Evolutionary conservation across 495 filamentous ascomycete species (phyloP).

Genomic region (Friedmanniomyces simplex): DNA sequence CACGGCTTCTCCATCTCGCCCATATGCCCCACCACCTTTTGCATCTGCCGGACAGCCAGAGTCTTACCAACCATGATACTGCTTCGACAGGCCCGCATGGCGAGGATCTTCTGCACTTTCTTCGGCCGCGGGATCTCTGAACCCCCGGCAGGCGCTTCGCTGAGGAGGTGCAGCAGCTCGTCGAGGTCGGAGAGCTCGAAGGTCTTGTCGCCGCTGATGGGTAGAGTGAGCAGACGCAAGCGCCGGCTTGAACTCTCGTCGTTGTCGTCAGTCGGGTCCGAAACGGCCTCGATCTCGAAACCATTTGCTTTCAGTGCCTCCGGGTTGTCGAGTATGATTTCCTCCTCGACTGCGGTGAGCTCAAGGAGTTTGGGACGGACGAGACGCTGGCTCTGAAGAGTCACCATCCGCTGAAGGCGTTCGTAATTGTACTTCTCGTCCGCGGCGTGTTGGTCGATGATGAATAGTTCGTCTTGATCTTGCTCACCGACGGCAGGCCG

Average conservation of each 20-base stretch:
- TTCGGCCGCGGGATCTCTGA: constrained; percentile 57
- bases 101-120: constrained; percentile 85
- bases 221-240: constrained; percentile 65
- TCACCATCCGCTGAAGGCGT: constrained; percentile 72
- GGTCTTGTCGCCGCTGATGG: constrained; percentile 73
- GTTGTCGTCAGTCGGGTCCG: constrained; percentile 19
- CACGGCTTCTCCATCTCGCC: constrained; percentile 94
- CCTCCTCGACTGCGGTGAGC: constrained; percentile 91
- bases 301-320: constrained; percentile 70
- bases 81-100: constrained; percentile 86
- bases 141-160: constrained; percentile 40
- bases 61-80: constrained; percentile 94
- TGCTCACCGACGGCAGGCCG: constrained; percentile 34
- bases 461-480: constrained; percentile 68
- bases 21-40: constrained; percentile 76
- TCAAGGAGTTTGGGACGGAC: constrained; percentile 73
- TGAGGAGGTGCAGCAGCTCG: constrained; percentile 77
- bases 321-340: constrained; percentile 70
- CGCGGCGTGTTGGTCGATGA: constrained; percentile 96
- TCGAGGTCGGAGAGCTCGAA: constrained; percentile 78
- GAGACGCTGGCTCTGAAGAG: constrained; percentile 78
- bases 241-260: constrained; percentile 48
- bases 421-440: constrained; percentile 99
- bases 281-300: constrained; percentile 57
- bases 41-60: constrained; percentile 69